Evolutionary conservation across 805 yeast species (phyloP), one percentile per base, ranked within the genome.

Genomic region (Candida railenensis): DNA sequence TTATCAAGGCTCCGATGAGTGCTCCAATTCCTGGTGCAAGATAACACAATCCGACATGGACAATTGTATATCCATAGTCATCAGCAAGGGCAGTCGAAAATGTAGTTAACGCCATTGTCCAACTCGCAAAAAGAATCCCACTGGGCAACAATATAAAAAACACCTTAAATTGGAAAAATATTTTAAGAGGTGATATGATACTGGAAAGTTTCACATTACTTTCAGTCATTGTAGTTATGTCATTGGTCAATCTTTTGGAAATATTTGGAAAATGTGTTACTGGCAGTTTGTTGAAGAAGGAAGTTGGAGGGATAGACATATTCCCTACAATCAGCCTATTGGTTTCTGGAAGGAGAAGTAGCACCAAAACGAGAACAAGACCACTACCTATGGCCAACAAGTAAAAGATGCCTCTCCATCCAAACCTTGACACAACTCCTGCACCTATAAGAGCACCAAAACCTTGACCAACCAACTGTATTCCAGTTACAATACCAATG

Each of bases 371-470:
- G 3, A 73, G 47, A 12, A 77, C 65, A 2, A 62, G 43, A 3
- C 83, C 83, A 22, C 83, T 76, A 4, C 83, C 79, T 19, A 85
- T 80, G 1, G 85, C 80, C 42, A 86, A 63, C 49, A 87, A 84
- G 82, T 88, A 83, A 54, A 85, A 85, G 12, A 83, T 76, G 0
- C 89, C 81, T 50, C 89, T 71, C 96, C 96, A 89, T 15, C 54
- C 56, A 54, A 59, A 65, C 14, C 57, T 42, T 18, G 57, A 37
- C 3, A 58, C 54, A 16, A 65, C 39, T 18, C 77, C 74, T 3
- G 80, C 70, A 72, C 87, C 58, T 19, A 89, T 64, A 16, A 89
- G 67, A 0, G 94, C 89, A 14, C 94, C 90, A 50, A 89, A 73
- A 1, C 87, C 89, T 54, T 83, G 85, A 2, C 94, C 95, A 8